Percentiles rank a stretch among this genome's conserved stretches.
Conservation (phyloP, 148 eudicot genomes). For the Vaccinium darrowii region DNA sequence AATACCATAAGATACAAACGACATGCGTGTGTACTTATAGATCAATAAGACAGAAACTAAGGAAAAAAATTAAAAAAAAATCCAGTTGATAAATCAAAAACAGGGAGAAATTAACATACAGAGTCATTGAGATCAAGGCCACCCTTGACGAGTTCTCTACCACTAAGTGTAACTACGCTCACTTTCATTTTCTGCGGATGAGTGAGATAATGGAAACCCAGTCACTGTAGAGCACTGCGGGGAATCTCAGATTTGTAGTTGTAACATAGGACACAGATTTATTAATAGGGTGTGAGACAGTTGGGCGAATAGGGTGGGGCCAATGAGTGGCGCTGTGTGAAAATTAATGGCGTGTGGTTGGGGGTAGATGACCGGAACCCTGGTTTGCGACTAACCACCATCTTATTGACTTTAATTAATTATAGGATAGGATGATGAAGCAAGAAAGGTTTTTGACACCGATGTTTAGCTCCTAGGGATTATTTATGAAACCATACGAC, state of each 20-base stretch:
- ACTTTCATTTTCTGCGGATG: constrained; percentile 62
- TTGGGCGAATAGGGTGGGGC: neutral
- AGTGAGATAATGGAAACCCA: constrained; percentile 28
- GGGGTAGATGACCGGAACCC: constrained; percentile 21
- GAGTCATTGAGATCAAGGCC: constrained; percentile 77
- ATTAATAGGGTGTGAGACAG: neutral
- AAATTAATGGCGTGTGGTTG: constrained; percentile 29
- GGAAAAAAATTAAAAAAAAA: constrained; percentile 2
- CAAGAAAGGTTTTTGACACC: neutral
- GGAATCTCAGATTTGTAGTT: constrained; percentile 7
- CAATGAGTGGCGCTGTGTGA: neutral
- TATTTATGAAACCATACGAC: no score
- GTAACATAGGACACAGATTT: neutral
- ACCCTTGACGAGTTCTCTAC: constrained; percentile 72
- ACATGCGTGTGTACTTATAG: neutral
- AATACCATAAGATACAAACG: neutral
- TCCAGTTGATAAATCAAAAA: constrained; percentile 14
- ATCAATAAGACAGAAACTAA: neutral
- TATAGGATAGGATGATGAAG: no score
- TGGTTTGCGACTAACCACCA: constrained; percentile 17
- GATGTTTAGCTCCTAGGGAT: no score
- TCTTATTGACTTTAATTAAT: neutral
- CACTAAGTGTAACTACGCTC: constrained; percentile 69
- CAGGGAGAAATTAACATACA: constrained; percentile 39
- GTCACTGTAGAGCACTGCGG: constrained; percentile 17